phyloP scores from a whole-genome alignment of 257 asterid species.

The Solanum pinnatisectum region DNA sequence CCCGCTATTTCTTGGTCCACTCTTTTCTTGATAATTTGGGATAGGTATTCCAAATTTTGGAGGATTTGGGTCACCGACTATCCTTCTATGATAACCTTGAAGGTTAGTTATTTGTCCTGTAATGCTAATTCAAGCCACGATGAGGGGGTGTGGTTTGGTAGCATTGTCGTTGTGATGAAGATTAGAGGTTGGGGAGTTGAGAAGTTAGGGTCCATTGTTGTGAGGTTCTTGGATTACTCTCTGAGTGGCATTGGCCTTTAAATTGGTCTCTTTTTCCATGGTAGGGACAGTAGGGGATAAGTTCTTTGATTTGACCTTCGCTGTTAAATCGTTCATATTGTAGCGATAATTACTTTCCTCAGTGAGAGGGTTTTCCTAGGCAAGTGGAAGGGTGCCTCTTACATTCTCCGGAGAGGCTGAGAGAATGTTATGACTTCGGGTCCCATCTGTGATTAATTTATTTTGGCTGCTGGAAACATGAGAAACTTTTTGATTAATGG shows the following conservation, averaged over 20 bases:
- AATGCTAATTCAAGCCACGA: background rate
- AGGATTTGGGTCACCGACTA: background rate
- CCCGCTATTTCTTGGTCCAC: background rate
- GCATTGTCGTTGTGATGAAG: background rate
- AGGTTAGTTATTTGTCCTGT: background rate
- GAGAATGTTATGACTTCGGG: background rate
- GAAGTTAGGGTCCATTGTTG: too few relatives aligned
- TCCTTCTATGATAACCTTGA: background rate
- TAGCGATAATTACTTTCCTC: background rate
- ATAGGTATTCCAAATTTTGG: too few relatives aligned
- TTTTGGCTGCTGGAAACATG: background rate
- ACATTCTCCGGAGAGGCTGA: background rate
- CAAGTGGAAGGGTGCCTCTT: background rate
- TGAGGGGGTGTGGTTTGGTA: background rate
- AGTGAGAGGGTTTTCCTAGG: background rate
- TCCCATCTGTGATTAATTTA: background rate
- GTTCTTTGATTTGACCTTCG: background rate
- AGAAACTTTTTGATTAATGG: too few relatives aligned
- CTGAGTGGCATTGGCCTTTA: too few relatives aligned
- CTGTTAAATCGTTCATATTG: background rate
- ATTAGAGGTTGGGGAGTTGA: background rate
- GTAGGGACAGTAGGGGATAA: background rate
- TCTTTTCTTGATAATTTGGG: too few relatives aligned
- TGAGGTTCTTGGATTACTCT: background rate
- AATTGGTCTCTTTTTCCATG: background rate